Base-by-base conservation (phyloP, 2,329 filamentous ascomycete species). In the Trichoderma citrinoviride region DNA sequence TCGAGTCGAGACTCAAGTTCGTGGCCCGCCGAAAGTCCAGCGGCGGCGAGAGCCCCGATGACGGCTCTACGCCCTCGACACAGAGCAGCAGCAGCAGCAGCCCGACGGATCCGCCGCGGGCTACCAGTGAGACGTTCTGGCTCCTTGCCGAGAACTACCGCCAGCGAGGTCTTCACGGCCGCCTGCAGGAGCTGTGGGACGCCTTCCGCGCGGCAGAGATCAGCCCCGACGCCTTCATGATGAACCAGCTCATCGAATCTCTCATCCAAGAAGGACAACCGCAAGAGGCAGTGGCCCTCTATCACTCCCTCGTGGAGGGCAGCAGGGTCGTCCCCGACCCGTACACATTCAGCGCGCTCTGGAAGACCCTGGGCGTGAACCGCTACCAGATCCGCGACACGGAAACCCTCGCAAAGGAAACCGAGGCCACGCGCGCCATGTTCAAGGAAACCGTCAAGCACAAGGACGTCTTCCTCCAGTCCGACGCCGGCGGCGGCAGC, bases 121-220 rank as follows among this genome's bases (percentile, higher is more conserved):
- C 90, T 3, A 92, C 84, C 3, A 82, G 90, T 47, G 91, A 95
- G 76, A 95, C 91, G 0, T 94, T 94, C 72, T 88, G 85, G 3
- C 82, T 95, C 14, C 80, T 95, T 37, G 85, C 92, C 1, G 84
- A 90, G 66, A 87, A 91, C 73, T 94, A 92, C 72, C 85, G 85
- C 57, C 79, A 86, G 49, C 85, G 88, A 19, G 80, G 83, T 17
- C 81, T 89, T 19, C 83, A 87, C 43, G 73, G 78, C 15, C 82
- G 83, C 64, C 81, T 92, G 57, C 78, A 84, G 54, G 78, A 83
- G 58, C 79, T 94, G 5, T 88, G 87, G 76, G 80, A 84, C 37
- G 85, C 86, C 2, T 87, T 92, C 67, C 78, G 81, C 15, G 79
- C 84, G 50, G 85, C 89, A 15, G 83, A 88, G 67, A 87, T 94